Base-by-base conservation (phyloP, 2,329 filamentous ascomycete species). In the Fusarium scirpi region DNA sequence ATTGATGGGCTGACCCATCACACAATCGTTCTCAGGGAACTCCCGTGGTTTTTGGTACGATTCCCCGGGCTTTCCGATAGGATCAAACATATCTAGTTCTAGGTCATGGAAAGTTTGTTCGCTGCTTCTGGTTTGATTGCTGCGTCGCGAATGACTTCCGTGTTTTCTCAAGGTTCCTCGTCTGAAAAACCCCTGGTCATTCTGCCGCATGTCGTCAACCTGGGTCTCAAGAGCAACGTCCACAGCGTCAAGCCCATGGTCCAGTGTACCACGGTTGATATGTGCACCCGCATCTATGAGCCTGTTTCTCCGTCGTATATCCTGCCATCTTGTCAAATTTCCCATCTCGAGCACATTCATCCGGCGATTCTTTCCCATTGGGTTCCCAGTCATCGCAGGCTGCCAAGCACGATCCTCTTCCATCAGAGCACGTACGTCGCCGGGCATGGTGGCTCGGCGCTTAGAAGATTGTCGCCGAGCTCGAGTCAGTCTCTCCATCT, bases 291-390 rank as follows among this genome's bases (percentile, higher is more conserved):
- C 78, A 69, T 89, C 87, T 49, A 89, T 84, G 51, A 91, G 80
- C 47, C 81, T 82, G 73, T 91, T 91, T 75, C 84, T 86, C 70
- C 81, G 85, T 65, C 88, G 83, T 65, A 94, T 93, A 78, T 94
- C 91, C 25, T 87, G 91, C 90, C 91, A 94, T 43, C 92, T 83
- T 53, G 86, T 91, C 83, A 91, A 82, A 38, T 82, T 80, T 0
- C 92, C 92, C 62, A 92, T 80, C 78, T 94, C 92, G 18, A 94
- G 81, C 25, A 93, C 77, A 76, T 88, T 93, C 85, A 94, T 89
- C 65, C 90, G 85, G 52, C 92, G 85, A 74, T 86, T 88, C 78
- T 89, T 90, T 48, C 90, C 88, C 46, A 87, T 88, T 15, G 92
- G 91, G 75, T 92, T 91, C 15, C 92, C 91, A 76, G 93, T 88